These are phyloP conservation scores for Tulasnella sp. DNA, from an alignment of 768 basidiomycete genomes.

Conservation along the genomic window DNA sequence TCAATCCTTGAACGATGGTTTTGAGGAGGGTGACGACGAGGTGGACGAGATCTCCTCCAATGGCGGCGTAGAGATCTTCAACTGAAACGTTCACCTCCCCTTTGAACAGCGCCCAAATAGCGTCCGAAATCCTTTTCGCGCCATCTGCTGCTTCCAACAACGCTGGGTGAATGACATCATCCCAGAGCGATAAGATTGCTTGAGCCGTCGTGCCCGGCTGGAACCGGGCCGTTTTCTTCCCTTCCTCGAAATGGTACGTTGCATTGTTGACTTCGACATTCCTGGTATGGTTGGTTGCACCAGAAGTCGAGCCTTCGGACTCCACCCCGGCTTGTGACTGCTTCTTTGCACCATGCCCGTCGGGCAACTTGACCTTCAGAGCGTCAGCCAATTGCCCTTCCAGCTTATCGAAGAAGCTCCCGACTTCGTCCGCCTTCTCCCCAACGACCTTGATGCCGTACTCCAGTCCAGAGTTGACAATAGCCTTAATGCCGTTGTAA, in stretches of 20 bases:
- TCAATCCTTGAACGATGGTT: conserved; percentile 6
- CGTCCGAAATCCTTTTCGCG: not conserved
- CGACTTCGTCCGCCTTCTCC: not conserved
- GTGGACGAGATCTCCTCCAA: not conserved
- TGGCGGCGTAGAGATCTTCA: not conserved
- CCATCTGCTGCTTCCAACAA: not conserved
- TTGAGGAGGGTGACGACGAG: not conserved
- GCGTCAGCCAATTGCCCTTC: not conserved
- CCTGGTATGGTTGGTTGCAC: not conserved
- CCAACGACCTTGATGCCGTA: conserved; percentile 6
- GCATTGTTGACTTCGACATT: conserved; percentile 16
- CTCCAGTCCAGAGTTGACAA: conserved; percentile 16
- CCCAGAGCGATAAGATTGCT: not conserved
- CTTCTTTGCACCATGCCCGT: conserved; percentile 6
- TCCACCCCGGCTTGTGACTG: not conserved
- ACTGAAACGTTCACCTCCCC: not conserved
- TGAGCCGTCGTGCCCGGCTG: not conserved
- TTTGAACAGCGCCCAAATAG: not conserved
- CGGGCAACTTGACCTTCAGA: not conserved
- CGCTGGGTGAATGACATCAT: not conserved
- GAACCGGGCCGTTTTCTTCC: conserved; percentile 14
- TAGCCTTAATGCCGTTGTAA: conserved; percentile 2
- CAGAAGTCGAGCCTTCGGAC: not conserved
- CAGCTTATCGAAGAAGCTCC: not conserved
- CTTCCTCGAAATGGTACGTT: conserved; percentile 26